phyloP scores from a whole-genome alignment of 352 stramenopile genomes.

The Phytophthora melonis region DNA sequence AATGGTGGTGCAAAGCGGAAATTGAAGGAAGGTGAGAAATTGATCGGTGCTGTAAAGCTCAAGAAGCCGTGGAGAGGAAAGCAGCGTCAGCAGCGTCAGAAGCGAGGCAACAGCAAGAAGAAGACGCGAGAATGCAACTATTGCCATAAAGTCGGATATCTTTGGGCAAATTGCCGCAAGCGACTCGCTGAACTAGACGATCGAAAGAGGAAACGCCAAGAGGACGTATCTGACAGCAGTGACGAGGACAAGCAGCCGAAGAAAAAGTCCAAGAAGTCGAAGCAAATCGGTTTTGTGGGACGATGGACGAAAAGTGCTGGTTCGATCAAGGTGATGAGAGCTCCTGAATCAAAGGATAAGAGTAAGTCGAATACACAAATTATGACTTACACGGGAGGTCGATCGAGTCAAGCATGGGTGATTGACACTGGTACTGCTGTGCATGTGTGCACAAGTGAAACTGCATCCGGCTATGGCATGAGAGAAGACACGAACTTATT shows the following conservation, averaged over 20 bases:
- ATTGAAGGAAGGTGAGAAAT: neutral
- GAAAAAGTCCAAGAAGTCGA: neutral
- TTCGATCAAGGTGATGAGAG: neutral
- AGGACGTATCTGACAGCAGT: neutral
- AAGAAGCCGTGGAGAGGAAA: neutral
- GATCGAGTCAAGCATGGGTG: neutral
- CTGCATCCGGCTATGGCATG: neutral
- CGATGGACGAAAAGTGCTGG: neutral
- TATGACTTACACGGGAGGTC: neutral
- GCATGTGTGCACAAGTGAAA: neutral
- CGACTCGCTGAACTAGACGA: neutral
- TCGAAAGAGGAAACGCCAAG: neutral
- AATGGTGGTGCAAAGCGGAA: neutral
- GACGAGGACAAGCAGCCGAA: neutral
- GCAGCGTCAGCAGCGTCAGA: neutral
- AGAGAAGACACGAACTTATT: neutral
- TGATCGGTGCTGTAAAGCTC: neutral
- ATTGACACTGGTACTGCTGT: neutral
- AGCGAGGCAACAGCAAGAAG: neutral
- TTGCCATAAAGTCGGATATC: neutral
- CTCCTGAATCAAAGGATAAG: neutral
- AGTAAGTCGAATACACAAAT: neutral
- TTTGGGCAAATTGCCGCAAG: neutral
- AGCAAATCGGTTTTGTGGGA: neutral
- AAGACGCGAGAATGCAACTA: neutral